These are phyloP conservation scores for Fragaria vesca DNA, from an alignment of 306 rosid genomes.

Conservation along the genomic window DNA sequence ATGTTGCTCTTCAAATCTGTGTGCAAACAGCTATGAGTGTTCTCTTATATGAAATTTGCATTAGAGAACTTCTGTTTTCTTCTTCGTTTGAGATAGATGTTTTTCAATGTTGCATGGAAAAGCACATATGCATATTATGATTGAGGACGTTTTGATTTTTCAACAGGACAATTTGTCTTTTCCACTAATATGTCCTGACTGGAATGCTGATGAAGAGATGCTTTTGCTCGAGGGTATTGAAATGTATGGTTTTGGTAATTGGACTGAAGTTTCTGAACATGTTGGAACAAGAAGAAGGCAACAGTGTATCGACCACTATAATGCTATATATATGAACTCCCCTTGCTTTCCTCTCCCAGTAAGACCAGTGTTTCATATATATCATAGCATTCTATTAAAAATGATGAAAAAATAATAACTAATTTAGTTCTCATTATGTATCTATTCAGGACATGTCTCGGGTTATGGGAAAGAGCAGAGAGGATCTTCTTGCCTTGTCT, in stretches of 20 bases:
- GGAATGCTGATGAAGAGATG: constrained; percentile 91
- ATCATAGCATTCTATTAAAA: neutral
- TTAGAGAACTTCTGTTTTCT: neutral
- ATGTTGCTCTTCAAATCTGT: neutral
- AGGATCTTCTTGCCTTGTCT: constrained; percentile 75
- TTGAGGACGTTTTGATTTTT: constrained; percentile 8
- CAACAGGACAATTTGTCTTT: constrained; percentile 82
- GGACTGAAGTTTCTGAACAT: constrained; percentile 75
- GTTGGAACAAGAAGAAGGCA: constrained; percentile 78
- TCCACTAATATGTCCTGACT: constrained; percentile 81
- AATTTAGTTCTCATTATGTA: constrained; percentile 2
- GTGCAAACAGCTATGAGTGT: neutral
- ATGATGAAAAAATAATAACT: neutral
- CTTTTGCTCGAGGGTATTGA: constrained; percentile 83
- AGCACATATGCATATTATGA: neutral
- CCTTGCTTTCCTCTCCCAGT: constrained; percentile 84
- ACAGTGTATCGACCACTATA: constrained; percentile 79
- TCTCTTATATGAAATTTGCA: neutral
- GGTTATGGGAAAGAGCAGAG: constrained; percentile 79
- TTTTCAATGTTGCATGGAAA: neutral
- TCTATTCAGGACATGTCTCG: constrained; percentile 71
- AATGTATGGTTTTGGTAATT: constrained; percentile 90
- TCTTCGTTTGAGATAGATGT: neutral
- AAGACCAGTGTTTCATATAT: constrained; percentile 28
- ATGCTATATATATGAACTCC: constrained; percentile 73